Evolutionary conservation across 306 rosid genomes (phyloP), one percentile per base, ranked within the genome.

Genomic region (Pyrus communis): DNA sequence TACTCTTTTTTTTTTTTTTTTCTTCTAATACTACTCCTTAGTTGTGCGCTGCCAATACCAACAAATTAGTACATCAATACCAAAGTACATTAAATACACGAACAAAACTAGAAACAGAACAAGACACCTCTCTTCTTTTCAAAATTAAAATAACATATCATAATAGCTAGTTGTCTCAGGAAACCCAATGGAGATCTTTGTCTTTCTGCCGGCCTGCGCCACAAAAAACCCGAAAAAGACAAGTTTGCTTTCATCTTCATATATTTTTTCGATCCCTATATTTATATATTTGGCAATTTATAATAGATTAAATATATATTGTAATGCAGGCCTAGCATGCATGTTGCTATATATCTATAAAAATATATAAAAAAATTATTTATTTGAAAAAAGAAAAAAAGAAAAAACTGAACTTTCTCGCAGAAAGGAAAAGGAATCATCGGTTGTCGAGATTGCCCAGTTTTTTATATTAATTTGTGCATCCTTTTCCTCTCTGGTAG

Each of bases 191-290:
- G 78, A 78, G 25, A 89, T 86, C 84, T 85, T 79, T 87, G 92
- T 84, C 89, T 71, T 83, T 60, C 77, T 77, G 93, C 92, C 88
- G 93, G 96, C 93, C 86, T 81, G 85, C 83, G 75, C 76, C 75
- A 76, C 75, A 51, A 83, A 80, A 80, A 62, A 64, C 79, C 63
- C 55, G 66, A 40, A 74, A 82, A 28, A n/a, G 62, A 60, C 86
- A 78, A 67, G 67, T 62, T 49, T 58, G 42, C 61, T 72, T 31
- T 11, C 23, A 74, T 70, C 65, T 71, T 11, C 18, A 74, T 70
- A 57, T 66, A 38, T 11, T 55, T 65, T 63, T 25, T 45, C 38
- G 27, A 49, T 31, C 23, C 71, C 79, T 55, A 70, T 68, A 70
- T 23, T 71, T 30, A 46, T 42, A 42, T 42, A 42, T 9, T 42